phyloP scores from a whole-genome alignment of 2,329 filamentous ascomycete genomes.

The Penicillium sp. region DNA sequence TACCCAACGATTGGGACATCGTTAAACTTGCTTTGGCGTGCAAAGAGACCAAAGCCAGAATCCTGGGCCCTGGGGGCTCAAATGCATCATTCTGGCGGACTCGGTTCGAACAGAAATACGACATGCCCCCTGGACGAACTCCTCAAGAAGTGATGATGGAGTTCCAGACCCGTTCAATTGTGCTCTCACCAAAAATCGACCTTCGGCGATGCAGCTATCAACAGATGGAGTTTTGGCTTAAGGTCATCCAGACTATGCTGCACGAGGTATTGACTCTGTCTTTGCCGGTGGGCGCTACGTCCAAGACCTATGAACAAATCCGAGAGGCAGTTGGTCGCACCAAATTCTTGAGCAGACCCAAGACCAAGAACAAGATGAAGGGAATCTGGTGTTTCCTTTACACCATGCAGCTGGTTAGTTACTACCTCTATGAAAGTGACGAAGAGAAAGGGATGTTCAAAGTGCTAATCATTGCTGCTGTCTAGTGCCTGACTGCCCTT shows the following conservation, averaged over 20 bases:
- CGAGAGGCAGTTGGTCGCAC: constrained; percentile 15
- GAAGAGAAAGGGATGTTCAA: background rate
- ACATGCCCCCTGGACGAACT: constrained; percentile 23
- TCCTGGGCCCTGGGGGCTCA: constrained; percentile 25
- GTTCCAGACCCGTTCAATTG: constrained; percentile 38
- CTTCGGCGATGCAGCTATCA: constrained; percentile 21
- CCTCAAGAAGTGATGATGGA: constrained; percentile 31
- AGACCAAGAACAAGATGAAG: constrained; percentile 1
- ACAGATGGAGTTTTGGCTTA: constrained; percentile 31
- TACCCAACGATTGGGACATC: constrained; percentile 34
- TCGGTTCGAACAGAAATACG: constrained; percentile 36
- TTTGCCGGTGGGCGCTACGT: background rate
- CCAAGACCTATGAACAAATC: constrained; percentile 27
- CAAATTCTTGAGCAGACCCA: constrained; percentile 27
- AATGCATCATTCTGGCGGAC: constrained; percentile 36
- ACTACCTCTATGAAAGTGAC: background rate
- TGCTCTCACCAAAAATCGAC: constrained; percentile 30
- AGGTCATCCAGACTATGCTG: constrained; percentile 32
- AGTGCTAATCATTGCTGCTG: constrained; percentile 17
- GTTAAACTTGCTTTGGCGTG: constrained; percentile 30
- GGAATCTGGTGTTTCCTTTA: constrained; percentile 20
- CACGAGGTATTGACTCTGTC: constrained; percentile 20
- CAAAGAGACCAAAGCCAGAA: constrained; percentile 20
- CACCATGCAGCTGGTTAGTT: constrained; percentile 32
- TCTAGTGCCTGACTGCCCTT: constrained; percentile 35